Evolutionary conservation across 2,329 filamentous ascomycete species (phyloP), one percentile per base, ranked within the genome.

Genomic region (Neonectria hederae): DNA sequence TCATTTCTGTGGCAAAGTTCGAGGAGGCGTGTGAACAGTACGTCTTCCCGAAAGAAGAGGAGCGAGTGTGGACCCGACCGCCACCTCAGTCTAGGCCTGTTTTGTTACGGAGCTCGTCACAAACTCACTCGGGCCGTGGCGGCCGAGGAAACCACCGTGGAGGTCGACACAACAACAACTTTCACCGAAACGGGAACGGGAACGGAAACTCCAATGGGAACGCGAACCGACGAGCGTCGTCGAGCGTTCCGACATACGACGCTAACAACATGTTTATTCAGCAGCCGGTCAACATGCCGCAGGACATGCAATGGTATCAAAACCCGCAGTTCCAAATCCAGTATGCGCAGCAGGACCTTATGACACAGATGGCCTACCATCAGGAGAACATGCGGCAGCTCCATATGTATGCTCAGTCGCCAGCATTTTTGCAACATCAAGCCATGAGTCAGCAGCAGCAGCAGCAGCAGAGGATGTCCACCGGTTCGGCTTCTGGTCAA

Each of bases 1-100:
- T 93, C 59, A 87, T 97, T 19, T 89, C 92, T 2, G 87, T 92
- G 55, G 92, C 89, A 22, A 93, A 96, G 72, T 84, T 99, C 48
- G 87, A 89, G 5, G 90, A 93, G 73, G 94, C 91, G 76, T 97
- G 94, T 78, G 92, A 97, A 76, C 88, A 95, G 76, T 99, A 90
- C 74, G 89, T 92, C 62, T 97, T 92, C 72, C 96, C 96, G 4
- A 91, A 92, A 59, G 92, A 97, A 76, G 94, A 97, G 74, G 87
- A 89, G 74, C 82, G 81, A 63, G 82, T 86, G 45, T 89, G 84
- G 74, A 85, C 87, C 66, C 85, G 87, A 63, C 87, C 86, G n/a
- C 76, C 83, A 2, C 77, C 82, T 6, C 82, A 83, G 40, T 80
- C 87, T 32, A 83, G 86, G 17, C 87, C 87, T 10, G 81, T 86